Conservation (phyloP, 2,329 filamentous ascomycete genomes). For the Volutella citrinella region DNA sequence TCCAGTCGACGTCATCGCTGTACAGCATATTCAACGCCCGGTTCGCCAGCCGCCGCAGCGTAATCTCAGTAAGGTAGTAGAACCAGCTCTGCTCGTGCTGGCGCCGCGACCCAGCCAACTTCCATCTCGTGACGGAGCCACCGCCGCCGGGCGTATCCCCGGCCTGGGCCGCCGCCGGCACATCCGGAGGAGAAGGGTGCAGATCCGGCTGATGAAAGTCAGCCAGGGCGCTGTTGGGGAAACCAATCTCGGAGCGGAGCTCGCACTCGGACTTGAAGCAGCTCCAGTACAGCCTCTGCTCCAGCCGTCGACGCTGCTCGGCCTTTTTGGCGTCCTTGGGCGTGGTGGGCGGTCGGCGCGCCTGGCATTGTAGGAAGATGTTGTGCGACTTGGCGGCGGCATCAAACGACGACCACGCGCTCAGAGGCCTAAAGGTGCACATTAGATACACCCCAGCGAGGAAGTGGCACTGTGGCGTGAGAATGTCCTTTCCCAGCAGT, state of each 20-base stretch:
- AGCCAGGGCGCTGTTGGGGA: constrained; percentile 34
- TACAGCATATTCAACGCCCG: constrained; percentile 33
- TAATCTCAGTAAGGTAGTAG: constrained; percentile 43
- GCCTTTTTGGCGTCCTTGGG: not conserved
- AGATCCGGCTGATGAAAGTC: constrained; percentile 31
- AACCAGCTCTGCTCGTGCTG: constrained; percentile 37
- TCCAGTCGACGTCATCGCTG: constrained; percentile 10
- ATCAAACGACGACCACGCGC: constrained; percentile 35
- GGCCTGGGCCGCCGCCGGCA: no score
- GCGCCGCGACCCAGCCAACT: constrained; percentile 2
- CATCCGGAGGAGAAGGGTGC: constrained; percentile 27
- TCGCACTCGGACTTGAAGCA: constrained; percentile 43
- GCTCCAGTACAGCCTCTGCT: constrained; percentile 41
- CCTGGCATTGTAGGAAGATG: constrained; percentile 27
- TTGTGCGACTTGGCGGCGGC: constrained; percentile 28
- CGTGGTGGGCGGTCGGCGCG: not conserved
- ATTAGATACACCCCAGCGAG: constrained; percentile 38
- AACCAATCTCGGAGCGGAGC: constrained; percentile 35
- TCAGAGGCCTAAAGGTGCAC: constrained; percentile 35
- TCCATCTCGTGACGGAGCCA: no score
- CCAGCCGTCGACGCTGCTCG: constrained; percentile 26
- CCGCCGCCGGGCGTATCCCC: no score
- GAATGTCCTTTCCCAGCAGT: constrained; percentile 23
- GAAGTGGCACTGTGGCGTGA: constrained; percentile 36
- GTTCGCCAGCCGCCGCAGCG: constrained; percentile 39